Conservation (phyloP, 441 rosid species). For the Adansonia gregorii region DNA sequence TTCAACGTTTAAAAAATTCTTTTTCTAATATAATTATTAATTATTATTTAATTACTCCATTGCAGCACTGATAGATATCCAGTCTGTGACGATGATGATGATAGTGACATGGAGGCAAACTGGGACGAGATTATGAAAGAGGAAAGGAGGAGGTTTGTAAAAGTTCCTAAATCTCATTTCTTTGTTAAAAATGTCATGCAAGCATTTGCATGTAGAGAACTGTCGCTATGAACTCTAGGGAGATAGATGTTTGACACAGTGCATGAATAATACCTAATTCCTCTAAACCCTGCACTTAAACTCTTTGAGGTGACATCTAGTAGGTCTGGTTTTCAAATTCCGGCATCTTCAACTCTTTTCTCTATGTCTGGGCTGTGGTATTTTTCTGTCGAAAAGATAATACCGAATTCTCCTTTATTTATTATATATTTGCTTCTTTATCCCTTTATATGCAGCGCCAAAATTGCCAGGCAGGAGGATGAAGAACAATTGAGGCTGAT, state of each 20-base stretch:
- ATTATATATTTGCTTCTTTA: neutral
- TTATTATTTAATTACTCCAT: conserved; percentile 12
- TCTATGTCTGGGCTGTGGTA: too few species aligned
- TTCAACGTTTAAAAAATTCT: neutral
- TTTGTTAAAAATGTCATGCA: neutral
- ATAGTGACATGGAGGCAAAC: conserved; percentile 83
- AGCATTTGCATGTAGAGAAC: neutral
- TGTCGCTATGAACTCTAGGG: neutral
- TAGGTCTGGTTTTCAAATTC: neutral
- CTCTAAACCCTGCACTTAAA: neutral
- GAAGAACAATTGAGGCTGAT: conserved; percentile 63
- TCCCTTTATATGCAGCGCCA: conserved; percentile 50
- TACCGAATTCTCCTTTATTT: neutral
- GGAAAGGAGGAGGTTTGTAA: conserved; percentile 70
- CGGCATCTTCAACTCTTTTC: neutral
- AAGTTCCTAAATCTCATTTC: neutral
- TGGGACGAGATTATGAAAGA: conserved; percentile 76
- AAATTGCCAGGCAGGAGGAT: conserved; percentile 75
- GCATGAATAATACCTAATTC: neutral
- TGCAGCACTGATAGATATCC: conserved; percentile 53
- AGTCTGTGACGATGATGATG: conserved; percentile 54
- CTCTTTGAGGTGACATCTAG: neutral
- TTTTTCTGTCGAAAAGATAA: neutral
- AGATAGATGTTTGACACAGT: neutral
- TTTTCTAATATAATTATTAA: neutral